A percentile compares a stretch with the other conserved stretches of the same genome.
phyloP scores from a whole-genome alignment of 2,329 filamentous ascomycete species.

The Fusarium albidum region DNA sequence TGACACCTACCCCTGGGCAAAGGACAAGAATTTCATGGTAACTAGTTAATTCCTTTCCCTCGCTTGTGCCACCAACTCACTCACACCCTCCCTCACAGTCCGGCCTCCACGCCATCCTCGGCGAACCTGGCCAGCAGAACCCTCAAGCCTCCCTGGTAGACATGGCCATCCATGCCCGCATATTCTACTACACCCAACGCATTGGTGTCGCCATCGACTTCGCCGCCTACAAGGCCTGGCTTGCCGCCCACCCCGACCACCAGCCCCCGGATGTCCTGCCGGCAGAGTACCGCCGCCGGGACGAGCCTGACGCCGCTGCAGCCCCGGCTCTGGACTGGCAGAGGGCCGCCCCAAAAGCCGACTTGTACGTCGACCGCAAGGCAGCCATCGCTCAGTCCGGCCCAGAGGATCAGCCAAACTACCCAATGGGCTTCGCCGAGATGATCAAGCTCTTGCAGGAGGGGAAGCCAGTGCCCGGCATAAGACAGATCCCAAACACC shows the following conservation, averaged over 20 bases:
- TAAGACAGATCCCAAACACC: conserved; percentile 85
- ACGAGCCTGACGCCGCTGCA: conserved; percentile 16
- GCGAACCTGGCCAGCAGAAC: conserved; percentile 54
- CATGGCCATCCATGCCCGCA: conserved; percentile 72
- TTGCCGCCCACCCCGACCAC: conserved; percentile 48
- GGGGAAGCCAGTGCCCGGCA: conserved; percentile 85
- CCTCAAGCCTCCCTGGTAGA: conserved; percentile 59
- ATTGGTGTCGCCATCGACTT: conserved; percentile 68
- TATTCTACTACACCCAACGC: conserved; percentile 69
- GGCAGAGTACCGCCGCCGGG: conserved; percentile 40
- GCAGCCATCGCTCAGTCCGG: conserved; percentile 29
- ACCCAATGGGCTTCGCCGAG: conserved; percentile 84
- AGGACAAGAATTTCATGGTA: conserved; percentile 74
- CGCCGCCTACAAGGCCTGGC: conserved; percentile 72
- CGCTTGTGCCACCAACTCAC: background rate
- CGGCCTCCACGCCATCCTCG: conserved; percentile 71
- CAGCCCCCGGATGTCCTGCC: conserved; percentile 48
- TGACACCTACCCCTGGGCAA: conserved; percentile 72
- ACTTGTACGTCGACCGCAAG: conserved; percentile 55
- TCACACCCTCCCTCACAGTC: conserved; percentile 47
- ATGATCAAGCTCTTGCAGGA: conserved; percentile 86
- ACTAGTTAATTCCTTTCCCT: conserved; percentile 21
- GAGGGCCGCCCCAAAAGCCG: conserved; percentile 56
- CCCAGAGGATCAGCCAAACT: conserved; percentile 65
- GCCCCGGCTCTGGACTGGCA: conserved; percentile 54